A percentile compares a stretch with the other conserved stretches of the same genome.
These are phyloP conservation scores for Chlorophyllum brunneum DNA, from an alignment of 768 basidiomycete species.

Conservation along the genomic window DNA sequence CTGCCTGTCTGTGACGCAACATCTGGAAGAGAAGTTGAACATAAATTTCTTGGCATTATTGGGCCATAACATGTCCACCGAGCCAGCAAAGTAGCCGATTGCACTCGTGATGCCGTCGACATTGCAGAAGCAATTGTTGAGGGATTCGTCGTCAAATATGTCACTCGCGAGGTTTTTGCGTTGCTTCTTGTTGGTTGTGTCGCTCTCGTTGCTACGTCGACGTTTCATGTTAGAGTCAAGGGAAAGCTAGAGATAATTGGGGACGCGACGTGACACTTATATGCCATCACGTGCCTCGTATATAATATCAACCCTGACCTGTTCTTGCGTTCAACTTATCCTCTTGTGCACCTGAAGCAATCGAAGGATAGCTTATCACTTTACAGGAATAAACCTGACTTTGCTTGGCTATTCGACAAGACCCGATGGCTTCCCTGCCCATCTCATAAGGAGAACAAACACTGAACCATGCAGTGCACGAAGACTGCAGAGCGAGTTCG, in stretches of 20 bases:
- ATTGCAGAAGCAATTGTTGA: slow-evolving; percentile 12
- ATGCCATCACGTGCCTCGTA: slow-evolving; percentile 1
- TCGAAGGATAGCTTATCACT: no score
- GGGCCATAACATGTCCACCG: slow-evolving; percentile 4
- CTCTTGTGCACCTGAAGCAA: no score
- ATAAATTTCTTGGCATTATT: slow-evolving; percentile 1
- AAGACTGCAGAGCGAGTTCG: background rate
- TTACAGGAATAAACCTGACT: no score
- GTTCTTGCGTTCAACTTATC: no score
- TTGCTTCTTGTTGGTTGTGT: background rate
- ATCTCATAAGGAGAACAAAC: no score
- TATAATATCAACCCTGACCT: no score
- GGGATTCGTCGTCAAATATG: slow-evolving; percentile 2
- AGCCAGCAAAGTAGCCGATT: slow-evolving; percentile 6
- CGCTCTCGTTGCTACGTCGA: background rate
- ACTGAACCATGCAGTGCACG: background rate
- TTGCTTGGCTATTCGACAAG: no score
- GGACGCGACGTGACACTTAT: background rate
- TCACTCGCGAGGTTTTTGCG: slow-evolving; percentile 6
- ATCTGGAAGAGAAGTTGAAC: background rate
- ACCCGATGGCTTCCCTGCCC: no score
- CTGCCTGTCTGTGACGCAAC: background rate
- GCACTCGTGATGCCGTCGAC: background rate
- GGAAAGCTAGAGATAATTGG: background rate
- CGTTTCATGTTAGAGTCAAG: slow-evolving; percentile 7